Evolutionary conservation across 1,139 yeast genomes (phyloP).

Genomic region (Citeromyces siamensis): DNA sequence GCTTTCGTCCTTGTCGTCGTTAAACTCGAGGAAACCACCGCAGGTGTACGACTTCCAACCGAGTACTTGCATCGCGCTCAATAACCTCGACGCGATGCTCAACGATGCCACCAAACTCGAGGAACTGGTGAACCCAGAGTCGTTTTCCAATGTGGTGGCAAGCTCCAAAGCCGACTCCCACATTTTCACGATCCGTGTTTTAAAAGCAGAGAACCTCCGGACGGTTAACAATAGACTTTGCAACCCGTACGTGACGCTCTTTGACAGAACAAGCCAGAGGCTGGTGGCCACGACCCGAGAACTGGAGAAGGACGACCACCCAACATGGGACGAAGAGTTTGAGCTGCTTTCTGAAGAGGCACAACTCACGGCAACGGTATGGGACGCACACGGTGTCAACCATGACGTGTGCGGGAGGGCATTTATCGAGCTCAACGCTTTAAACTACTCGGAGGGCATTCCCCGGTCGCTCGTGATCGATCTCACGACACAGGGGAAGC

Average conservation of each 20-base stretch:
- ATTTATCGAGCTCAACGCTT: conserved; percentile 48
- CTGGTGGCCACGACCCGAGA: conserved; percentile 66
- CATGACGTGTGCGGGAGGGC: conserved; percentile 67
- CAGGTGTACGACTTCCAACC: conserved; percentile 50
- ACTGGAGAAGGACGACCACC: conserved; percentile 48
- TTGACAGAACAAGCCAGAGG: conserved; percentile 43
- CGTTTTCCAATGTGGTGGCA: conserved; percentile 33
- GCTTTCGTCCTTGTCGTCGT: background rate
- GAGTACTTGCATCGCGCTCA: conserved; percentile 64
- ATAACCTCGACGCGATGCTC: conserved; percentile 55
- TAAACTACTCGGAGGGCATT: conserved; percentile 56
- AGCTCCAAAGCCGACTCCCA: conserved; percentile 23
- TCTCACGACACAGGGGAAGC: conserved; percentile 56
- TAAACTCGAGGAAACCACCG: conserved; percentile 22
- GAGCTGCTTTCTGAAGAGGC: conserved; percentile 30
- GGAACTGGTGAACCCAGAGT: conserved; percentile 47
- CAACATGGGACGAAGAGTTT: conserved; percentile 85
- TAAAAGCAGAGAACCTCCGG: conserved; percentile 6
- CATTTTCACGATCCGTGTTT: conserved; percentile 40
- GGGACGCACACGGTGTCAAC: conserved; percentile 53
- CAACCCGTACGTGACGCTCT: conserved; percentile 36
- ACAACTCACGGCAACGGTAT: conserved; percentile 48
- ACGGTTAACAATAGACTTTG: background rate
- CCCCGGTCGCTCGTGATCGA: conserved; percentile 51
- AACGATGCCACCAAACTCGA: conserved; percentile 48